Conservation (phyloP, 139 green algal species). For the Micractinium conductrix region DNA sequence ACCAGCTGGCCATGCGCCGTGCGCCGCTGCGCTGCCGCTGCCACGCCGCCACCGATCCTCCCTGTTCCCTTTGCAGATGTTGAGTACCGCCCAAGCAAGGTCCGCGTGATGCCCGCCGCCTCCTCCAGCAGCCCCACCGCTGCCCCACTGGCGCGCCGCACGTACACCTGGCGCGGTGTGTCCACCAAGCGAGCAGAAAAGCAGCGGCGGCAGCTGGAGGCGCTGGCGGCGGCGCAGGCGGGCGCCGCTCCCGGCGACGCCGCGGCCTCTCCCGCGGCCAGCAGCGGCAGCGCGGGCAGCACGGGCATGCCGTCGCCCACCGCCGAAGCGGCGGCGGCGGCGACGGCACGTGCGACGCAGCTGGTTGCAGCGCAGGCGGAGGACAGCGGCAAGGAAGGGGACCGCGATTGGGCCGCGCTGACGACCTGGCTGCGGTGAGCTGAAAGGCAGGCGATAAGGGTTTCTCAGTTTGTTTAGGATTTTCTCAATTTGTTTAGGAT, state of each 20-base stretch:
- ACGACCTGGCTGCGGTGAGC: conserved; percentile 68
- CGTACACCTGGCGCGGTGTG: not conserved
- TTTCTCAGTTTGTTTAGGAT: not conserved
- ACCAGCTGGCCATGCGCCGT: too few relatives aligned
- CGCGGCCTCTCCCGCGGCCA: not conserved
- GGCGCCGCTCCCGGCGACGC: not conserved
- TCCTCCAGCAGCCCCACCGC: not conserved
- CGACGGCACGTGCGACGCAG: not conserved
- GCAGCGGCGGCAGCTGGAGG: not conserved
- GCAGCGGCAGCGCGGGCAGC: not conserved
- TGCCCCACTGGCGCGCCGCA: not conserved
- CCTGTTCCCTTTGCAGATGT: not conserved
- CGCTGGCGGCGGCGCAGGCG: not conserved
- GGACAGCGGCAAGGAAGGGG: conserved; percentile 19
- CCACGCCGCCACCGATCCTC: not conserved
- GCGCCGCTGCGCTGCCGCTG: too few relatives aligned
- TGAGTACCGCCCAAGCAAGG: not conserved
- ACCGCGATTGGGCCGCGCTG: conserved; percentile 64
- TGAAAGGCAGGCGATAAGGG: conserved; percentile 56
- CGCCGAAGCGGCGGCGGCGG: not conserved
- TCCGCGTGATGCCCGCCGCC: not conserved
- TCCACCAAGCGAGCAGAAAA: not conserved
- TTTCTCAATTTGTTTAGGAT: too few relatives aligned
- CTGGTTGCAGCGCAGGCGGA: not conserved
- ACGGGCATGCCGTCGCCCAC: not conserved